These are phyloP conservation scores for barrel medic (Medicago truncatula) DNA, from an alignment of 306 rosid species.

Conservation along the genomic window DNA sequence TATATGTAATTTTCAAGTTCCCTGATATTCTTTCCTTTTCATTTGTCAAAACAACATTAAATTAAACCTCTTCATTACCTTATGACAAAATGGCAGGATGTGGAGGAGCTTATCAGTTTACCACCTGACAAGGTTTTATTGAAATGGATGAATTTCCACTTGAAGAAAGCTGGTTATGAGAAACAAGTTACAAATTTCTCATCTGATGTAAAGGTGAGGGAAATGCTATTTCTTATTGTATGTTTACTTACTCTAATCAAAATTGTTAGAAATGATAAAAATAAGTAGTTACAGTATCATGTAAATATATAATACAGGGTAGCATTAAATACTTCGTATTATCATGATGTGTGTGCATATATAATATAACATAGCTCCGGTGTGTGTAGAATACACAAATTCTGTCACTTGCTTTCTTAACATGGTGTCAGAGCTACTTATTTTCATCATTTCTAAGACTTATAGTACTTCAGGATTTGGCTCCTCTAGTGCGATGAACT, in stretches of 20 bases:
- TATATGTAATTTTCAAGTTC: conserved; percentile 20
- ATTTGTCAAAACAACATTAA: conserved; percentile 5
- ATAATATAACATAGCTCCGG: background rate
- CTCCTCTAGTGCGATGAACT: conserved; percentile 4
- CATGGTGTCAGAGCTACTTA: background rate
- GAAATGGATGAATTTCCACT: conserved; percentile 99
- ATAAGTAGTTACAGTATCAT: background rate
- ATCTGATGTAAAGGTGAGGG: conserved; percentile 87
- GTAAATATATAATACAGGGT: background rate
- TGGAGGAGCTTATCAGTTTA: conserved; percentile 94
- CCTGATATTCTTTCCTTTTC: conserved; percentile 34
- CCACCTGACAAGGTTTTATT: conserved; percentile 92
- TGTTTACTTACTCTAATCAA: conserved; percentile 31
- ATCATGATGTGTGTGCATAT: background rate
- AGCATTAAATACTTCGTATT: background rate
- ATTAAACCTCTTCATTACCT: conserved; percentile 23
- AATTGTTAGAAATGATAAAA: conserved; percentile 3
- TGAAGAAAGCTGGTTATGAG: conserved; percentile 92
- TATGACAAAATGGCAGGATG: conserved; percentile 68
- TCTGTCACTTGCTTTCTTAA: background rate
- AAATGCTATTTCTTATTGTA: conserved; percentile 22
- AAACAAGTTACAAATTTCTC: conserved; percentile 97
- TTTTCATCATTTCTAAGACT: background rate
- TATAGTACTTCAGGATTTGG: conserved; percentile 14
- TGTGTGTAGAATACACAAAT: background rate